phyloP scores from a whole-genome alignment of 2,329 filamentous ascomycete genomes.

The Aspergillus fischeri region DNA sequence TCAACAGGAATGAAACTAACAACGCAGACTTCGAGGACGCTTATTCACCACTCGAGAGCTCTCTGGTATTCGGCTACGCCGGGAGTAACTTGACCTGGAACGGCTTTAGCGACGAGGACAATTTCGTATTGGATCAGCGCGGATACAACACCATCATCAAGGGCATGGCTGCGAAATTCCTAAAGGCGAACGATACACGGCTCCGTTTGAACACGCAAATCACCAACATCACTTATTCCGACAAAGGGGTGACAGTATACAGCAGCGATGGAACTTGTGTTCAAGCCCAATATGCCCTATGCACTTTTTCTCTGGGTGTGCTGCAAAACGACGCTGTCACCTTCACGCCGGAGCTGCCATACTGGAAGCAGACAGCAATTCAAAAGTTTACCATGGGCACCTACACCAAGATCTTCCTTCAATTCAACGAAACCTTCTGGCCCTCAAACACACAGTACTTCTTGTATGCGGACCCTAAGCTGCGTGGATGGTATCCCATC shows the following conservation, averaged over 20 bases:
- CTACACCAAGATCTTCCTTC: constrained; percentile 69
- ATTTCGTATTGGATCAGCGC: constrained; percentile 57
- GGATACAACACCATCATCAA: constrained; percentile 58
- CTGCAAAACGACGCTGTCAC: constrained; percentile 57
- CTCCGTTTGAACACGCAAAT: constrained; percentile 59
- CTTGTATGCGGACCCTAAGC: constrained; percentile 49
- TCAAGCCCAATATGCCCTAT: constrained; percentile 58
- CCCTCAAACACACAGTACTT: constrained; percentile 50
- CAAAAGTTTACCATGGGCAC: constrained; percentile 65
- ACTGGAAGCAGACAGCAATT: constrained; percentile 62
- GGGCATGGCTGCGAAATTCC: constrained; percentile 55
- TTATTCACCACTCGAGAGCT: constrained; percentile 53
- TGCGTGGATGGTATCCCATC: constrained; percentile 54
- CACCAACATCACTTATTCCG: constrained; percentile 51
- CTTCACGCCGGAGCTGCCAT: constrained; percentile 57
- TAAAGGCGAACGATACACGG: constrained; percentile 52
- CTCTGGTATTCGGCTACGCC: constrained; percentile 52
- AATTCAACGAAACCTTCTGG: constrained; percentile 67
- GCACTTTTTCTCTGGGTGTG: constrained; percentile 65
- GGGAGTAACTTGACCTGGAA: constrained; percentile 58
- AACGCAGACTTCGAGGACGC: constrained; percentile 54
- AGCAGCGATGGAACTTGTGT: constrained; percentile 56
- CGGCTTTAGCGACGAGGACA: constrained; percentile 58
- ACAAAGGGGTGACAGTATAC: constrained; percentile 51
- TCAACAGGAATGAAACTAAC: background rate